A percentile compares a stretch with the other conserved stretches of the same genome.
phyloP scores from a whole-genome alignment of 2,329 filamentous ascomycete species.

The Aspergillus brunneoviolaceus region DNA sequence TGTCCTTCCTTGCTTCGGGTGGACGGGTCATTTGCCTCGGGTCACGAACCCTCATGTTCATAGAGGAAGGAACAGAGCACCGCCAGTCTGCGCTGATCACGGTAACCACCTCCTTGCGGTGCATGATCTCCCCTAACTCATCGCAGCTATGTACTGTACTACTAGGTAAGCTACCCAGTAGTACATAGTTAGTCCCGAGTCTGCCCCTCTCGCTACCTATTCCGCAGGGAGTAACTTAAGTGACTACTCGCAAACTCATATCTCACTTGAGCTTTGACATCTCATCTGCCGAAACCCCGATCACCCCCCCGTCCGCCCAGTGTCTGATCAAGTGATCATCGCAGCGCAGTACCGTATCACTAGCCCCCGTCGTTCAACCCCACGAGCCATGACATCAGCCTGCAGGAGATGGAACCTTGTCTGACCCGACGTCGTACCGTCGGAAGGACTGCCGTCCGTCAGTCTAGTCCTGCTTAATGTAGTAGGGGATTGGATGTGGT shows the following conservation, averaged over 20 bases:
- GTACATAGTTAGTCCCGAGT: no score
- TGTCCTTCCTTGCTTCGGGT: background rate
- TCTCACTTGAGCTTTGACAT: conserved; percentile 1
- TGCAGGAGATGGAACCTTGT: conserved; percentile 2
- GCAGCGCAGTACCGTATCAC: background rate
- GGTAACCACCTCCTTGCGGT: background rate
- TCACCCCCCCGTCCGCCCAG: background rate
- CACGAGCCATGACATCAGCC: conserved; percentile 9
- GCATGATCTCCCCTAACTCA: background rate
- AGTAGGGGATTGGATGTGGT: no score
- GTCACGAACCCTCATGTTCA: background rate
- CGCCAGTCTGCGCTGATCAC: background rate
- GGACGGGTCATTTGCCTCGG: background rate
- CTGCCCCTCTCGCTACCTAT: no score
- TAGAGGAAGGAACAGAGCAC: no score
- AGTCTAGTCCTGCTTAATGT: background rate
- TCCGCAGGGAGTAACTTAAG: no score
- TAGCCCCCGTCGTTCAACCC: background rate
- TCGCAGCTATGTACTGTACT: background rate
- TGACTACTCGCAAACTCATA: background rate
- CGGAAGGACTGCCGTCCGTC: background rate
- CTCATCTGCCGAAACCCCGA: background rate
- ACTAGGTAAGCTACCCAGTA: background rate
- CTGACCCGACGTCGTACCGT: conserved; percentile 1
- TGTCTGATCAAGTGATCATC: background rate